These are phyloP conservation scores for Ophiostoma sp. DNA, from an alignment of 2,329 filamentous ascomycete genomes.

Conservation along the genomic window DNA sequence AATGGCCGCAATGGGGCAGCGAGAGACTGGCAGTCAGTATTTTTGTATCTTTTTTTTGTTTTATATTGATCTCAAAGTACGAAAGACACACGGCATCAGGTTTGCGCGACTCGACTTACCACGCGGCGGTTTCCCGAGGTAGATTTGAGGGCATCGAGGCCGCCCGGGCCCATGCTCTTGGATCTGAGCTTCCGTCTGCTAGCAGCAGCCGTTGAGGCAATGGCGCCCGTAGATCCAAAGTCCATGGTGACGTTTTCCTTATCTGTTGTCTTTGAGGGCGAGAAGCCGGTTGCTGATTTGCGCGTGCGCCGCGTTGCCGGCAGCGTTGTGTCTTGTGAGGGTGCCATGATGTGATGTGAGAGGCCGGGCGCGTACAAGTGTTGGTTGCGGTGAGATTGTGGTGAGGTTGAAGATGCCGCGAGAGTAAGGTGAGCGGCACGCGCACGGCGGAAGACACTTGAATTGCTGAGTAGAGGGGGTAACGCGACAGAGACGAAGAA, in stretches of 20 bases:
- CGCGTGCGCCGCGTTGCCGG: constrained; percentile 55
- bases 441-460: background rate
- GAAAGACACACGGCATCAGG: constrained; percentile 31
- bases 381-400: background rate
- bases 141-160: constrained; percentile 73
- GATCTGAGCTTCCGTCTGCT: constrained; percentile 71
- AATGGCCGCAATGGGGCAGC: constrained; percentile 47
- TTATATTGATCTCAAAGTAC: too few species aligned
- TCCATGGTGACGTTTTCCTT: constrained; percentile 77
- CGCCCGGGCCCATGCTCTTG: constrained; percentile 92
- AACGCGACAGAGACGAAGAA: background rate
- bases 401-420: background rate
- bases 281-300: constrained; percentile 65
- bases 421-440: background rate
- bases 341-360: constrained; percentile 35
- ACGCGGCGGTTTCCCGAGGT: constrained; percentile 72
- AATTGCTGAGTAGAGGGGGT: background rate
- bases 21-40: constrained; percentile 43
- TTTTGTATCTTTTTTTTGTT: too few species aligned
- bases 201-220: constrained; percentile 43
- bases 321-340: constrained; percentile 44
- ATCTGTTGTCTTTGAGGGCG: constrained; percentile 52
- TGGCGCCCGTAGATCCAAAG: constrained; percentile 38
- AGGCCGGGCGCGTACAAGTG: background rate
- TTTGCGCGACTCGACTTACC: constrained; percentile 45